A percentile compares a stretch with the other conserved stretches of the same genome.
Evolutionary conservation across 1,284 basidiomycete genomes (phyloP).

Genomic region (Tilletiopsis washingtonensis): DNA sequence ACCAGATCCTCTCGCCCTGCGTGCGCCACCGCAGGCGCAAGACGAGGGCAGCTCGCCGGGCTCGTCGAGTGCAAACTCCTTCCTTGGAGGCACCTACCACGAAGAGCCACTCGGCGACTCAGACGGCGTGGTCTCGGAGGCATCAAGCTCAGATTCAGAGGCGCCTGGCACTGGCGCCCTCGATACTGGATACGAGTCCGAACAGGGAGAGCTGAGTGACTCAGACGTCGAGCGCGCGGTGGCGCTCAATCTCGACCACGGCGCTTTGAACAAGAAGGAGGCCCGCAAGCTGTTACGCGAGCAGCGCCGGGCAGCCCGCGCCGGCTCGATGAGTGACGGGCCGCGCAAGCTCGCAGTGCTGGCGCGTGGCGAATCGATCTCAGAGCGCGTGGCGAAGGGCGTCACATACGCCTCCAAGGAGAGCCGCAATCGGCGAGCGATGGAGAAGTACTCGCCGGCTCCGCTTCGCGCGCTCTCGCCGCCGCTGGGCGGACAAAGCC

Average conservation of each 20-base stretch:
- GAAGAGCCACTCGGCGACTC: not conserved
- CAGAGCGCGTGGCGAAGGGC: constrained; percentile 2
- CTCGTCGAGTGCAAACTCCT: no score
- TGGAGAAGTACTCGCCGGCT: constrained; percentile 39
- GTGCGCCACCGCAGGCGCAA: no score
- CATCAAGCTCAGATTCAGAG: not conserved
- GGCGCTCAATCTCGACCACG: constrained; percentile 23
- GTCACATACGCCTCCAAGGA: constrained; percentile 27
- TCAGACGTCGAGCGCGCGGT: not conserved
- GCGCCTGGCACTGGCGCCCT: not conserved
- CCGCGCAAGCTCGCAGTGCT: not conserved
- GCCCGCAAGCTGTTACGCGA: constrained; percentile 25
- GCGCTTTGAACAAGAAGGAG: constrained; percentile 27
- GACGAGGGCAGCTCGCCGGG: no score
- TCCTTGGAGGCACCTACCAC: not conserved
- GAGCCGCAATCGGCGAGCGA: constrained; percentile 35
- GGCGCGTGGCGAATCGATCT: not conserved
- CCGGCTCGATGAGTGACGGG: not conserved
- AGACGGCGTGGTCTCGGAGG: not conserved
- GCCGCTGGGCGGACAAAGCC: constrained; percentile 1
- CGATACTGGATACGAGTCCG: not conserved
- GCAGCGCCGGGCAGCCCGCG: constrained; percentile 15
- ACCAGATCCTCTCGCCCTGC: no score
- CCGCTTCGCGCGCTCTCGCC: constrained; percentile 9
- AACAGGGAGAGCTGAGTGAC: no score